A percentile compares a stretch with the other conserved stretches of the same genome.
phyloP scores from a whole-genome alignment of 1,284 basidiomycete species.

The Rhodotorula sp. region DNA sequence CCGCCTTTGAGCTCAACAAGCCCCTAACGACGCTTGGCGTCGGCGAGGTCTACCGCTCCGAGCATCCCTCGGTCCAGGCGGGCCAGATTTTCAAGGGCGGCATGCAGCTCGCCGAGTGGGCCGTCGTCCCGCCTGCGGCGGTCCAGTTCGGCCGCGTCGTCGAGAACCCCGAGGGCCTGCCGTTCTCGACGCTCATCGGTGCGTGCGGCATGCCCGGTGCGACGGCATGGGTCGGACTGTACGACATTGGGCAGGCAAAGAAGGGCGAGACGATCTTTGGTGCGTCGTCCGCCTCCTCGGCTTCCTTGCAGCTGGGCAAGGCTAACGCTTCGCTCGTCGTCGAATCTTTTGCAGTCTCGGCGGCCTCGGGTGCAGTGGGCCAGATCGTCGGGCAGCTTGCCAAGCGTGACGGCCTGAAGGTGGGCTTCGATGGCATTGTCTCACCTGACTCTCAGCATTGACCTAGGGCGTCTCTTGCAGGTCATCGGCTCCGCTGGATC shows the following conservation, averaged over 20 bases:
- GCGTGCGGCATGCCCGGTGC: conserved; percentile 54
- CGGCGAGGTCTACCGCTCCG: conserved; percentile 39
- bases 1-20: conserved; percentile 31
- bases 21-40: conserved; percentile 29
- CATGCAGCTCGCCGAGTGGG: conserved; percentile 28
- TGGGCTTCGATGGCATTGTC: not conserved
- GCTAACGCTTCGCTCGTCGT: conserved; percentile 50
- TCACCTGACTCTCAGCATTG: conserved; percentile 6
- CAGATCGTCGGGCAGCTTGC: conserved; percentile 44
- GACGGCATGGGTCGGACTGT: conserved; percentile 59
- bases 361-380: conserved; percentile 43
- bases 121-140: conserved; percentile 21
- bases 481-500: conserved; percentile 81
- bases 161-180: conserved; percentile 53
- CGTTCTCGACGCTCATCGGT: conserved; percentile 46
- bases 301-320: fast-evolving
- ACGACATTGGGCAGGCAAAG: conserved; percentile 74
- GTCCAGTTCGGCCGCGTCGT: conserved; percentile 23
- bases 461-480: conserved; percentile 53
- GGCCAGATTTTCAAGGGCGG: conserved; percentile 32
- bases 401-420: conserved; percentile 46
- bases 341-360: conserved; percentile 19
- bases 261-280: conserved; percentile 76
- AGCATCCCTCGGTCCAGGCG: conserved; percentile 29
- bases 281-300: conserved; percentile 46